Base-by-base conservation (phyloP, 352 stramenopile species). In the Phytopythium oedochilum region DNA sequence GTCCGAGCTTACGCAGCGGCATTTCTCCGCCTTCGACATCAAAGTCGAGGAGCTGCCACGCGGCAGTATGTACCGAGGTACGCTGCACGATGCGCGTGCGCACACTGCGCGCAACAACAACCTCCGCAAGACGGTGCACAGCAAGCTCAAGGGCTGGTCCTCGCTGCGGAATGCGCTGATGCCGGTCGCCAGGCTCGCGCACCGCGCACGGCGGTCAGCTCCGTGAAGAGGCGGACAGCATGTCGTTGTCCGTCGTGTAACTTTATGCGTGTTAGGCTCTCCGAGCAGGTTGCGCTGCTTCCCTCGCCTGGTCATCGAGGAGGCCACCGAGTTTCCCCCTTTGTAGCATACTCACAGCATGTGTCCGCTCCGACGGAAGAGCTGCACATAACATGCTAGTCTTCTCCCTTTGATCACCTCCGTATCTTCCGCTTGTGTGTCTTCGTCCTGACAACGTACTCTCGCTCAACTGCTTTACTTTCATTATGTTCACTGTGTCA, bases 11-110 rank as follows among this genome's bases (percentile, higher is more conserved):
- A 92, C 81, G 4, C 64, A 76, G 29, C 60, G 73, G 15, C 75
- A 92, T 55, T 87, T 92, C 34, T 57, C 61, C n/a, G 71, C 60
- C 11, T 86, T 89, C 32, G 72, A 83, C 22, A 52, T 89, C 51
- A 82, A 83, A 36, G 78, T 85, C 5, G 63, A 88, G 35, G 57
- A 87, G 14, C 65, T 92, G 36, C 66, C 81, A 10, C 76, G 81
- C 40, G 53, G 55, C 35, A 92, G 78, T 42, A 71, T 88, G 50
- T 92, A 88, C 56, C 76, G 77, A 22, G 75, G 75, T 14, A 83
- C 73, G 9, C 53, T 85, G 20, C 70, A 76, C 48, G 80, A 87
- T 53, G 70, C 86, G 29, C 63, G 75, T 0, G 11, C 59, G 57
- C 57, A 51, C 9, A 49, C 54, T 4, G 58, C 66, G n/a, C 65